Base-by-base conservation (phyloP, 352 stramenopile genomes). In the Phytophthora citrophthora region DNA sequence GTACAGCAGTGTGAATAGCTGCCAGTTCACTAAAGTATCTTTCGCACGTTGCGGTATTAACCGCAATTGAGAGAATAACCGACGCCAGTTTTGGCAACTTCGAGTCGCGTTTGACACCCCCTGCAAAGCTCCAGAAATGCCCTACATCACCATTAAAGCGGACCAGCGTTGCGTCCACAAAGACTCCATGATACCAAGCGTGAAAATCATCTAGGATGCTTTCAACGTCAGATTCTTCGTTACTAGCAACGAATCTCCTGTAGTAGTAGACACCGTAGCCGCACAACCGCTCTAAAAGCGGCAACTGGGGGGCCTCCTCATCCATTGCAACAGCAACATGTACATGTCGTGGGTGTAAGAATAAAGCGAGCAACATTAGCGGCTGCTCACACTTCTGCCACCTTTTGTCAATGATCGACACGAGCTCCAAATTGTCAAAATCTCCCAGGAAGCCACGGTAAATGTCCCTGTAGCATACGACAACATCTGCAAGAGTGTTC, bases 11-110 rank as follows among this genome's bases (percentile, higher is more conserved):
- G 26, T 58, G 51, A 41, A 58, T 58, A 0, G 23, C 26, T 7
- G 15, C 54, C 23, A 55, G 32, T 16, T 36, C 34, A n/a, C 54
- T 62, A n/a, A 62, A 62, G 24, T 62, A 62, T 7, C 31, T 32
- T 24, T 62, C 44, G 15, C 54, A 57, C 1, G 55, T 64, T 51
- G 46, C 45, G 4, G 55, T 56, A 15, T 64, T 64, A 4, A 50
- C 45, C 11, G 46, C 46, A 36, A 64, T 56, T 18, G 55, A 64
- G 6, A 64, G 15, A 18, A 58, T 58, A 0, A 49, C n/a, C 16
- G 38, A 38, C 11, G 38, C 38, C 10, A 58, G n/a, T 13, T 32
- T 47, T 48, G 51, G 51, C 3, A 58, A 26, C 38, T 41, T 58
- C 15, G 51, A 58, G 9, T 23, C 34, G 7, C 7, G n/a, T 48